A percentile compares a stretch with the other conserved stretches of the same genome.
Evolutionary conservation across 176 grass and related monocot genomes (phyloP).

Genomic region (Saccharum officinarum): DNA sequence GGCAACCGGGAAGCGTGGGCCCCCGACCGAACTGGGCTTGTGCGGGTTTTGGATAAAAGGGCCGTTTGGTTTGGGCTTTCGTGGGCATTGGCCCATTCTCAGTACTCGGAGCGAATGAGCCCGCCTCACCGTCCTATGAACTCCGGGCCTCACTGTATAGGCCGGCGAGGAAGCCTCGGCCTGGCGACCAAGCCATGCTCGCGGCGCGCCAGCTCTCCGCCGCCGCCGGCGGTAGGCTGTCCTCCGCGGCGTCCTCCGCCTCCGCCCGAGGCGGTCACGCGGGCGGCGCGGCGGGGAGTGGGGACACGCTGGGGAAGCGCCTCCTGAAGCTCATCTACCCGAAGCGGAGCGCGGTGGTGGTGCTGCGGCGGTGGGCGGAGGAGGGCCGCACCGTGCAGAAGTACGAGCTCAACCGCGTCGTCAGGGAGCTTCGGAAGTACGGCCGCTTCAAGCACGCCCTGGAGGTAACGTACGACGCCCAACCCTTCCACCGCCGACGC

Average conservation of each 20-base stretch:
- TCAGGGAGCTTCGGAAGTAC: conserved; percentile 82
- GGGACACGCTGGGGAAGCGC: conserved; percentile 58
- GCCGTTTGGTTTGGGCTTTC: background rate
- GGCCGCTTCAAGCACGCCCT: conserved; percentile 84
- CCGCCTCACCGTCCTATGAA: background rate
- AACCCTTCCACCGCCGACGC: background rate
- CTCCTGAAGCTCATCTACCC: conserved; percentile 63
- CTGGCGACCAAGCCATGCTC: conserved; percentile 35
- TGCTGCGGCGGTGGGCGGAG: conserved; percentile 62
- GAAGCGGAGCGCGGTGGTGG: conserved; percentile 75
- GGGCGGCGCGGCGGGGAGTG: background rate
- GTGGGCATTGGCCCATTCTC: background rate
- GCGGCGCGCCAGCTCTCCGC: conserved; percentile 40
- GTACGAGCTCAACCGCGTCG: conserved; percentile 88
- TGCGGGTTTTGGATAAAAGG: background rate
- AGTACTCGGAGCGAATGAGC: too few relatives aligned
- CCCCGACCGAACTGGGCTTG: background rate
- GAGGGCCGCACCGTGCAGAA: conserved; percentile 74
- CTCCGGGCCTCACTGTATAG: background rate
- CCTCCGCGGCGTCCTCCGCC: conserved; percentile 15
- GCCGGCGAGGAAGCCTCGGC: background rate
- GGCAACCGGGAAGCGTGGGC: background rate
- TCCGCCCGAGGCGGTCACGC: background rate
- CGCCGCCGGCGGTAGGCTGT: conserved; percentile 25
- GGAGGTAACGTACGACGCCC: conserved; percentile 39